These are phyloP conservation scores for Dothistroma septosporum DNA, from an alignment of 2,329 filamentous ascomycete genomes.

Conservation along the genomic window DNA sequence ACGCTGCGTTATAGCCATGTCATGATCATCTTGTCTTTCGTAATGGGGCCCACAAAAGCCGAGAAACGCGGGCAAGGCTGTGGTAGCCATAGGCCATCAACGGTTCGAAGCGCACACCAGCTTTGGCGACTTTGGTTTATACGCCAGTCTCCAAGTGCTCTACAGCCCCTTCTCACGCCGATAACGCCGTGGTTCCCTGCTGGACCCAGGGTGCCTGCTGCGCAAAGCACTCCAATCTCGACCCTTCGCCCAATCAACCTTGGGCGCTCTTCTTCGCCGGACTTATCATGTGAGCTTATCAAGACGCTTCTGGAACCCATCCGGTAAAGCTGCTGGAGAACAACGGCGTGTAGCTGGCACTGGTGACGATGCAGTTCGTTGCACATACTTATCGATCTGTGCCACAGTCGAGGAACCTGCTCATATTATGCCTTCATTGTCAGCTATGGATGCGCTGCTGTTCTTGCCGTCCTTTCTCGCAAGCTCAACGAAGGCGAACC, in stretches of 20 bases:
- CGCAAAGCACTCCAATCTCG: conserved; percentile 34
- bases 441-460: conserved; percentile 71
- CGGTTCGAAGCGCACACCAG: too few species aligned
- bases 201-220: neutral
- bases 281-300: conserved; percentile 89
- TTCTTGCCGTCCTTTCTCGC: conserved; percentile 74
- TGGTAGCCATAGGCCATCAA: too few species aligned
- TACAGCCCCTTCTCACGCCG: neutral
- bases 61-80: too few species aligned
- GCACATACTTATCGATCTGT: conserved; percentile 19
- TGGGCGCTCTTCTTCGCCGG: conserved; percentile 92
- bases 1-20: too few species aligned
- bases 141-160: neutral
- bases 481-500: conserved; percentile 77
- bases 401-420: conserved; percentile 59
- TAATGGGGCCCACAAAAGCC: too few species aligned
- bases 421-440: conserved; percentile 66
- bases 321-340: conserved; percentile 50
- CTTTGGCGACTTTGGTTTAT: too few species aligned
- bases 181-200: neutral
- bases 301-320: conserved; percentile 55
- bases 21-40: too few species aligned
- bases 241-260: conserved; percentile 79
- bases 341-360: conserved; percentile 47
- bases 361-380: conserved; percentile 17